Evolutionary conservation across 2,329 filamentous ascomycete species (phyloP).

Genomic region (Fragosphaeria purpurea): DNA sequence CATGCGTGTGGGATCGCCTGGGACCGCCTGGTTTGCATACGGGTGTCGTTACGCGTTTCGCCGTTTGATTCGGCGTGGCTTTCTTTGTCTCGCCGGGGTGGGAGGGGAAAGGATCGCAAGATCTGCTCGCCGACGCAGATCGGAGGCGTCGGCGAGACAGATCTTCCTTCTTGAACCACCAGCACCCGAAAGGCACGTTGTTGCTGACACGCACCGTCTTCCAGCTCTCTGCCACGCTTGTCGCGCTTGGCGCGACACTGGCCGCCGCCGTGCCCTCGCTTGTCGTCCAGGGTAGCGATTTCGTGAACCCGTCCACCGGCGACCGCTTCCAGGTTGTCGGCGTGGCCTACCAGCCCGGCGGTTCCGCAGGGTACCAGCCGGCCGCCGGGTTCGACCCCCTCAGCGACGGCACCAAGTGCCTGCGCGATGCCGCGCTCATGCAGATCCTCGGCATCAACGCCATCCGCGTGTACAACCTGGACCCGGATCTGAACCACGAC

Average conservation of each 20-base stretch:
- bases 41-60: no score
- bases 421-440: constrained; percentile 56
- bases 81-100: no score
- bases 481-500: constrained; percentile 56
- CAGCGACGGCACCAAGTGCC: constrained; percentile 46
- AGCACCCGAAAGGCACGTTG: no score
- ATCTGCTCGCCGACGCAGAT: no score
- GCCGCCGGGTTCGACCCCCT: constrained; percentile 45
- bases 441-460: constrained; percentile 56
- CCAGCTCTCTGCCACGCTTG: constrained; percentile 34
- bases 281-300: constrained; percentile 45
- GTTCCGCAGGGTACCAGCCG: constrained; percentile 52
- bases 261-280: constrained; percentile 48
- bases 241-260: constrained; percentile 42
- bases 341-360: constrained; percentile 60
- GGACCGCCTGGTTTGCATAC: no score
- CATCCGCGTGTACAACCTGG: constrained; percentile 60
- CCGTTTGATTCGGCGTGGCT: no score
- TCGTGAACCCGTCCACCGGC: constrained; percentile 49
- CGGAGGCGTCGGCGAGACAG: no score
- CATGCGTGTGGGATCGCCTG: no score
- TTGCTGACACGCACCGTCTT: neutral
- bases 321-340: constrained; percentile 57
- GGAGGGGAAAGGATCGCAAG: no score
- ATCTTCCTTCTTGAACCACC: no score